Conservation (phyloP, 352 stramenopile species). For the Paralagenidium karlingii region DNA sequence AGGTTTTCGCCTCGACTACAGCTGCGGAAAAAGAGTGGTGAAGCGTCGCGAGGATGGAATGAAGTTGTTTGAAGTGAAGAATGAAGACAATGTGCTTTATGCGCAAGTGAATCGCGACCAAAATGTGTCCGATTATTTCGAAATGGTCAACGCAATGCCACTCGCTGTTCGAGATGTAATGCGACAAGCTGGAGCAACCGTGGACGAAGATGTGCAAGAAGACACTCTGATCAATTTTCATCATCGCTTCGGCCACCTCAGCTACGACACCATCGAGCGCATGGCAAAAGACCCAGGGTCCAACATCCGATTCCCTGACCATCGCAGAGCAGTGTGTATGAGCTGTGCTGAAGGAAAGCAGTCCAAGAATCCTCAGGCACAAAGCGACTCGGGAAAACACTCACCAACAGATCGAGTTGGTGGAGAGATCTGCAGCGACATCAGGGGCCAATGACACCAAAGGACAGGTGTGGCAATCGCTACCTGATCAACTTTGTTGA, state of each 20-base stretch:
- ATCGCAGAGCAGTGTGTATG: background rate
- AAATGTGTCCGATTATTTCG: background rate
- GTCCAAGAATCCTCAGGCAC: background rate
- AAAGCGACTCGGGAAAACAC: background rate
- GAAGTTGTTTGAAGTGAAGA: background rate
- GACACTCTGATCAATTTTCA: background rate
- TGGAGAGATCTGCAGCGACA: background rate
- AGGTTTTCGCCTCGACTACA: background rate
- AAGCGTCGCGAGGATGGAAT: background rate
- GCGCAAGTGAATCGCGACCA: background rate
- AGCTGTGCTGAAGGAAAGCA: background rate
- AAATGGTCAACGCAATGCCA: too few species aligned
- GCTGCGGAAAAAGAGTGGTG: background rate
- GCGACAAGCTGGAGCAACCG: background rate
- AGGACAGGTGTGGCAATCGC: background rate
- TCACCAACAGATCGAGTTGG: background rate
- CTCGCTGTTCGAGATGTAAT: background rate
- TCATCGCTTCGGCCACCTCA: background rate
- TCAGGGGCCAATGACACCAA: background rate
- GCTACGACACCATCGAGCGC: background rate
- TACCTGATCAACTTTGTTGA: conserved; percentile 1
- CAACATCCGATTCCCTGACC: background rate
- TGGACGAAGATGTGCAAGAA: background rate
- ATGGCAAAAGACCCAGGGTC: background rate
- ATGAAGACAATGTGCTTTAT: background rate